Percentiles rank a stretch among this genome's conserved stretches.
Conservation (phyloP, 257 asterid species). For the Orobanche coerulescens region DNA sequence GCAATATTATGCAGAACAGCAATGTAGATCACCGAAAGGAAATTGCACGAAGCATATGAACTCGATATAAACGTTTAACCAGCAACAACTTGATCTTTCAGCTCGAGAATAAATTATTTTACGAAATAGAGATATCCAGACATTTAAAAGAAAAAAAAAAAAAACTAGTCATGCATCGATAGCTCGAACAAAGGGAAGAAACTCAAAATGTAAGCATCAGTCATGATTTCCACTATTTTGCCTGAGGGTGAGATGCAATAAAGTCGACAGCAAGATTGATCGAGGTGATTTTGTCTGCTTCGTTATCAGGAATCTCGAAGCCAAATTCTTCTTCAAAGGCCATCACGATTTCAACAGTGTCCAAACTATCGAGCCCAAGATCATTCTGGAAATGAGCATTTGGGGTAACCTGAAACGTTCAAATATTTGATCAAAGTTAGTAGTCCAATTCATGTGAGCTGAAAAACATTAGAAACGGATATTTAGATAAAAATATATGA, state of each 20-base stretch:
- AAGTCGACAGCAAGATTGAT: slow-evolving; percentile 40
- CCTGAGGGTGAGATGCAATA: slow-evolving; percentile 40
- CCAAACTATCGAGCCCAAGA: slow-evolving; percentile 40
- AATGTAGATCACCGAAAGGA: background rate
- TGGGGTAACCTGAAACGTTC: slow-evolving; percentile 28
- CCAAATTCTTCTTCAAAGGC: slow-evolving; percentile 41
- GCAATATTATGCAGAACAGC: background rate
- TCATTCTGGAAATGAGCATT: slow-evolving; percentile 39
- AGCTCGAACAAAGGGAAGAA: slow-evolving; percentile 7
- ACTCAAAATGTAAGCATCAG: background rate
- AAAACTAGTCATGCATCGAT: background rate
- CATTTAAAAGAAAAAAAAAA: too few relatives aligned
- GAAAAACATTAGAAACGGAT: too few relatives aligned
- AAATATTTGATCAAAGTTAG: background rate
- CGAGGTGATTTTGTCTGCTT: slow-evolving; percentile 39
- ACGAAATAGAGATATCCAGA: slow-evolving; percentile 10
- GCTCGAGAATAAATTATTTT: background rate
- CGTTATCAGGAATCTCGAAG: slow-evolving; percentile 42
- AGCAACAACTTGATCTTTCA: slow-evolving; percentile 1
- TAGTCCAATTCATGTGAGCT: background rate
- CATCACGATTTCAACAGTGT: slow-evolving; percentile 41
- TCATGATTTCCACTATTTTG: slow-evolving; percentile 21
- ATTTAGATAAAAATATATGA: background rate
- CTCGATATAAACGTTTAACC: background rate
- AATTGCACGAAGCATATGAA: background rate